These are phyloP conservation scores for Sungouiozyma ichnusensis DNA, from an alignment of 805 yeast genomes.

Conservation along the genomic window DNA sequence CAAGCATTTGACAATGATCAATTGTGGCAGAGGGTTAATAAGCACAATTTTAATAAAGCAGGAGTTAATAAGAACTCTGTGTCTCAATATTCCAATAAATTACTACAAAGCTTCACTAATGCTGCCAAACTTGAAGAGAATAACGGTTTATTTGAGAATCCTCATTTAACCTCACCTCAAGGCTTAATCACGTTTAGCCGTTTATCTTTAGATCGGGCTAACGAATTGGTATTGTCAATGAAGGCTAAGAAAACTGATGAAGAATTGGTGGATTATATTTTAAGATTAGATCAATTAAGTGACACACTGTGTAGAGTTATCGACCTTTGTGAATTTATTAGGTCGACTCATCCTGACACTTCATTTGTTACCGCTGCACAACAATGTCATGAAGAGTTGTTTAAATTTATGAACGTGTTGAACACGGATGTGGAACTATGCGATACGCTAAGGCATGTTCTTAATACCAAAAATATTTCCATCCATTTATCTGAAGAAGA, in stretches of 20 bases:
- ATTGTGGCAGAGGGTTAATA: slow-evolving; percentile 45
- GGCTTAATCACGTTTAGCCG: slow-evolving; percentile 62
- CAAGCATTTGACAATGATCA: slow-evolving; percentile 51
- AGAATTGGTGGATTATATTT: slow-evolving; percentile 42
- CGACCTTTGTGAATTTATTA: slow-evolving; percentile 83
- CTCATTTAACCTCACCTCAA: slow-evolving; percentile 53
- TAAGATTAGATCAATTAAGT: slow-evolving; percentile 70
- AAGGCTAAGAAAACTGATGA: slow-evolving; percentile 34
- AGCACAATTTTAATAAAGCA: slow-evolving; percentile 5
- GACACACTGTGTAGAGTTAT: slow-evolving; percentile 87
- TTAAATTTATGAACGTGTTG: slow-evolving; percentile 84
- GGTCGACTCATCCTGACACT: slow-evolving; percentile 76
- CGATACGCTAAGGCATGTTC: slow-evolving; percentile 43
- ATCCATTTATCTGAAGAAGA: slow-evolving; percentile 57
- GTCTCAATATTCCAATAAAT: slow-evolving; percentile 5
- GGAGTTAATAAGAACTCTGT: slow-evolving; percentile 3
- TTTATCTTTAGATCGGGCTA: slow-evolving; percentile 56
- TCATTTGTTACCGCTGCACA: slow-evolving; percentile 74
- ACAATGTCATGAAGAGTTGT: slow-evolving; percentile 75
- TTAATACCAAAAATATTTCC: slow-evolving; percentile 30
- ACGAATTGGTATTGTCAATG: slow-evolving; percentile 48
- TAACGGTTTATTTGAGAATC: slow-evolving; percentile 69
- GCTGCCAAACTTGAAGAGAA: slow-evolving; percentile 4
- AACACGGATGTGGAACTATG: slow-evolving; percentile 76
- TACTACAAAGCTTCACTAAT: slow-evolving; percentile 5